phyloP scores from a whole-genome alignment of 495 filamentous ascomycete species.

The Penicillium tannophilum region DNA sequence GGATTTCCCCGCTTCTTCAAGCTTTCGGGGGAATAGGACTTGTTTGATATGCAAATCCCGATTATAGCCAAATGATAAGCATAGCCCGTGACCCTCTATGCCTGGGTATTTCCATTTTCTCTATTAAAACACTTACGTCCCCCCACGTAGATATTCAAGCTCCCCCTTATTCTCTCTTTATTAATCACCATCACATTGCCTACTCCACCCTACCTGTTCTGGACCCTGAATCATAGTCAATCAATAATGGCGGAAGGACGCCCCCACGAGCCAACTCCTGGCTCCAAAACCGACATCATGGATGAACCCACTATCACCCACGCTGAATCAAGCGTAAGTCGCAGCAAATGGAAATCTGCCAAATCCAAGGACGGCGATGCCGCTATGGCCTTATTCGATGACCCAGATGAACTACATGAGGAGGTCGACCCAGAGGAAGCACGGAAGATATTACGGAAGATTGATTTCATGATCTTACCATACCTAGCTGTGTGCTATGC shows the following conservation, averaged over 20 bases:
- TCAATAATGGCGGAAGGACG: slow-evolving; percentile 15
- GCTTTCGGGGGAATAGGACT: slow-evolving; percentile 12
- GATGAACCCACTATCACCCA: slow-evolving; percentile 30
- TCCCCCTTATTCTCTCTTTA: background rate
- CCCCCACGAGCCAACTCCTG: slow-evolving; percentile 14
- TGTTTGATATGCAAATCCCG: background rate
- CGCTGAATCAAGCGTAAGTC: slow-evolving; percentile 25
- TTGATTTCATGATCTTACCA: slow-evolving; percentile 54
- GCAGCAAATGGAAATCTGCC: slow-evolving; percentile 31
- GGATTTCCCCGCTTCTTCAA: slow-evolving; percentile 22
- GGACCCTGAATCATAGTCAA: background rate
- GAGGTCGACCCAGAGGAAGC: slow-evolving; percentile 52
- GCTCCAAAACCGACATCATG: slow-evolving; percentile 27
- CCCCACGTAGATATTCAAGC: background rate
- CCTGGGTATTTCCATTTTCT: background rate
- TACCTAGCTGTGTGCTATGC: slow-evolving; percentile 59
- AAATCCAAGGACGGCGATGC: slow-evolving; percentile 44
- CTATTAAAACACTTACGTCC: background rate
- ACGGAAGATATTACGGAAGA: slow-evolving; percentile 53
- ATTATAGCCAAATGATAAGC: background rate
- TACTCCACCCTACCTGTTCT: background rate
- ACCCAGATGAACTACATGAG: slow-evolving; percentile 46
- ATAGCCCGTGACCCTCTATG: background rate
- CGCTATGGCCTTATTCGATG: slow-evolving; percentile 48
- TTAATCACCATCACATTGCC: background rate